Evolutionary conservation across 2,329 filamentous ascomycete species (phyloP).

Genomic region (Rugonectria rugulosa): DNA sequence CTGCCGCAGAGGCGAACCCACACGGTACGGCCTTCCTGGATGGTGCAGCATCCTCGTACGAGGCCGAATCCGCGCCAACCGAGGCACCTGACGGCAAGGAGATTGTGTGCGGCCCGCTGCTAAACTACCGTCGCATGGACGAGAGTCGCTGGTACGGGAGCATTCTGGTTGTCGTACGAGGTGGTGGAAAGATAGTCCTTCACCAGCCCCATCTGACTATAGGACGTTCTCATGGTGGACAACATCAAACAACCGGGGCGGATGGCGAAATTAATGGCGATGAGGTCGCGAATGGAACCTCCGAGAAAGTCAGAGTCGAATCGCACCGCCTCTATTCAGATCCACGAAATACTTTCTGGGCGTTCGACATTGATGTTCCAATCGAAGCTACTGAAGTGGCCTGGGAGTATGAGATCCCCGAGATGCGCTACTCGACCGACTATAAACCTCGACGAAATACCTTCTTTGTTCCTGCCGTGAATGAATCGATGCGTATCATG

Average conservation of each 20-base stretch:
- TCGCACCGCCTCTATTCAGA: slow-evolving; percentile 69
- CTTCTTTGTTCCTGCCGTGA: slow-evolving; percentile 85
- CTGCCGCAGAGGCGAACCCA: slow-evolving; percentile 38
- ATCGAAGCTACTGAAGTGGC: slow-evolving; percentile 73
- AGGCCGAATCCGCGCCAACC: slow-evolving; percentile 1
- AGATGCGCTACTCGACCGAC: slow-evolving; percentile 66
- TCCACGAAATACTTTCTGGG: slow-evolving; percentile 84
- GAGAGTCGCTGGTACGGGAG: slow-evolving; percentile 82
- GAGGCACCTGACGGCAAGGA: slow-evolving; percentile 58
- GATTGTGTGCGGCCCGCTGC: slow-evolving; percentile 74
- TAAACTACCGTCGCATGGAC: slow-evolving; percentile 82
- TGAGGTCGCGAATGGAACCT: slow-evolving; percentile 40
- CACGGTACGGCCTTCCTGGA: slow-evolving; percentile 23
- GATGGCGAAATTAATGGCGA: slow-evolving; percentile 40
- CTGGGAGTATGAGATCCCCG: slow-evolving; percentile 80
- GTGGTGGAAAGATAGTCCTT: slow-evolving; percentile 68
- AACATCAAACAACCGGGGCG: slow-evolving; percentile 31
- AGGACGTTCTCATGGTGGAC: slow-evolving; percentile 48
- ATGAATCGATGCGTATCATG: slow-evolving; percentile 96
- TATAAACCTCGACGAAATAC: slow-evolving; percentile 66
- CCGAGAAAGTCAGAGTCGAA: slow-evolving; percentile 52
- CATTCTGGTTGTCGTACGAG: slow-evolving; percentile 81
- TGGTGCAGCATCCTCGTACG: slow-evolving; percentile 24
- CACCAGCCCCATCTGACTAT: slow-evolving; percentile 66
- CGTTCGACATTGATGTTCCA: slow-evolving; percentile 83